Evolutionary conservation across 2,329 filamentous ascomycete genomes (phyloP).

Genomic region (Fusarium mundagurra): DNA sequence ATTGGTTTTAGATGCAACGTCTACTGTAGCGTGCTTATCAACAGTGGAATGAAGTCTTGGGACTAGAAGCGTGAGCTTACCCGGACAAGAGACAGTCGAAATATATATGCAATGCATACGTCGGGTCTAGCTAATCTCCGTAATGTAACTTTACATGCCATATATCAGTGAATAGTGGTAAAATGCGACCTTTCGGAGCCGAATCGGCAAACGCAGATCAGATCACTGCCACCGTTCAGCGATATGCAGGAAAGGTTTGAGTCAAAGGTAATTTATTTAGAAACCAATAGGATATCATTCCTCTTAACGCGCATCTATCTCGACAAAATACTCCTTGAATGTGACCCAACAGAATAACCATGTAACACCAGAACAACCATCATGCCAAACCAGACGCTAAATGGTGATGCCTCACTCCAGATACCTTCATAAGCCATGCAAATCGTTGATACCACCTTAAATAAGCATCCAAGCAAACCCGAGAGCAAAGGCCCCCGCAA

Average conservation of each 20-base stretch:
- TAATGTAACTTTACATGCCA: not conserved
- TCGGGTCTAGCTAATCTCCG: not conserved
- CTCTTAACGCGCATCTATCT: not conserved
- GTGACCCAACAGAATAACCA: not conserved
- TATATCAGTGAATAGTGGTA: not conserved
- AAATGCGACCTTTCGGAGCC: constrained; percentile 23
- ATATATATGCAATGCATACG: not conserved
- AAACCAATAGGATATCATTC: not conserved
- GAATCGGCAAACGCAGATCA: constrained; percentile 29
- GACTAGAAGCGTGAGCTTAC: not conserved
- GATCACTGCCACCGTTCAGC: not conserved
- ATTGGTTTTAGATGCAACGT: not conserved
- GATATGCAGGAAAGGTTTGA: not conserved
- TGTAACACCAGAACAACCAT: not conserved
- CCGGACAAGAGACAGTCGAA: not conserved
- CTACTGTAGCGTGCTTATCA: not conserved
- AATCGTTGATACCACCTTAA: not conserved
- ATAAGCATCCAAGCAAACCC: constrained; percentile 30
- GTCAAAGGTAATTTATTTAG: not conserved
- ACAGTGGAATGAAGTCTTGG: not conserved
- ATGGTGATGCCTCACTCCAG: not conserved
- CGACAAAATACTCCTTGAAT: not conserved
- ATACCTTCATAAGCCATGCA: not conserved
- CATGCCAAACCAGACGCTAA: not conserved
- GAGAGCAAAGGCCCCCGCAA: constrained; percentile 21